Conservation (phyloP, 768 basidiomycete genomes). For the Termitomyces sp. region DNA sequence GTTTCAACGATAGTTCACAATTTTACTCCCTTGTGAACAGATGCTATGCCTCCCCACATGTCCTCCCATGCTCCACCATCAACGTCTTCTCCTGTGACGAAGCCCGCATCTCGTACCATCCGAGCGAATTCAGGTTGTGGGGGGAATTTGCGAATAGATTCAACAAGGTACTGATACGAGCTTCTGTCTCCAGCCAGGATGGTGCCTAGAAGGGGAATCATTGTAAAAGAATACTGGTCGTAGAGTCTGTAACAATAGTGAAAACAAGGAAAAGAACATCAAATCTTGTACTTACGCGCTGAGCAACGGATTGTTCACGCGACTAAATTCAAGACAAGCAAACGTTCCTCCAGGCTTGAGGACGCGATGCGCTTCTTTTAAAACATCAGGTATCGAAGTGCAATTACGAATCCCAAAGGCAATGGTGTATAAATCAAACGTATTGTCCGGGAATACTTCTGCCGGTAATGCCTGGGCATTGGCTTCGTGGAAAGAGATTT, state of each 20-base stretch:
- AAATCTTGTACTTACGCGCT: slow-evolving; percentile 58
- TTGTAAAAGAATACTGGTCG: slow-evolving; percentile 92
- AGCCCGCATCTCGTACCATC: slow-evolving; percentile 87
- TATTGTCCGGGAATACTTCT: slow-evolving; percentile 69
- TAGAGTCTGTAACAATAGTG: slow-evolving; percentile 58
- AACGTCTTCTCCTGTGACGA: slow-evolving; percentile 64
- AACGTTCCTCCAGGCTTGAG: slow-evolving; percentile 96
- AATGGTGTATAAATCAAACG: slow-evolving; percentile 96
- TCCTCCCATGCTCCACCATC: slow-evolving; percentile 86
- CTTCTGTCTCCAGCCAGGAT: slow-evolving; percentile 92
- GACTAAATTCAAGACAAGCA: slow-evolving; percentile 95
- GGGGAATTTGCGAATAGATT: slow-evolving; percentile 94
- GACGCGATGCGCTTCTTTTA: slow-evolving; percentile 88
- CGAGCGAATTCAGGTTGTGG: slow-evolving; percentile 81
- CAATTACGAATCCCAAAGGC: slow-evolving; percentile 98
- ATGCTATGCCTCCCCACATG: slow-evolving; percentile 85
- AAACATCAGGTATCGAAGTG: slow-evolving; percentile 85
- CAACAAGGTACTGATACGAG: slow-evolving; percentile 97
- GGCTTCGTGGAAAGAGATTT: slow-evolving; percentile 88
- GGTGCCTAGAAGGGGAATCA: slow-evolving; percentile 94
- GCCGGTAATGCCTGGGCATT: slow-evolving; percentile 82
- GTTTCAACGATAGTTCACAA: slow-evolving; percentile 33
- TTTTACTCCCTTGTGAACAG: slow-evolving; percentile 83
- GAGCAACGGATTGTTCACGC: slow-evolving; percentile 83
- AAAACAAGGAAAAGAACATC: slow-evolving; percentile 1